Percentiles rank a stretch among this genome's conserved stretches.
Evolutionary conservation across 192 early-diverging fungal species (phyloP).

Genomic region (Haplosporangium gracile): DNA sequence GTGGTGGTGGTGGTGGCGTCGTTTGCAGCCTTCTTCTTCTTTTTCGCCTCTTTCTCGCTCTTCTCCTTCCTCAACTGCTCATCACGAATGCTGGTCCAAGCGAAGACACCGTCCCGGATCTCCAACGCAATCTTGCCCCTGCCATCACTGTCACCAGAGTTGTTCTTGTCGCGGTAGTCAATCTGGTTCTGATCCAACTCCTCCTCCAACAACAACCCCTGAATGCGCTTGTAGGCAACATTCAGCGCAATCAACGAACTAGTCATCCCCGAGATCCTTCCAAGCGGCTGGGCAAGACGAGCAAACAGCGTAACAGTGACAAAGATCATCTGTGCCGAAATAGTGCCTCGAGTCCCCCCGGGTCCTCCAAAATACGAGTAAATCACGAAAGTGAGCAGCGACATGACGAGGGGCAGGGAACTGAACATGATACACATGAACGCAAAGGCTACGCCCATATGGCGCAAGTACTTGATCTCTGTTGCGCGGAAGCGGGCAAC

Average conservation of each 20-base stretch:
- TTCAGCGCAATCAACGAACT: conserved; percentile 12
- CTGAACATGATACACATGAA: conserved; percentile 44
- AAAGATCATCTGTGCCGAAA: conserved; percentile 33
- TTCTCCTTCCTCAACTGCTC: background rate
- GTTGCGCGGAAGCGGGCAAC: conserved; percentile 2
- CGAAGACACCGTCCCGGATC: conserved; percentile 9
- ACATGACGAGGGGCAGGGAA: conserved; percentile 33
- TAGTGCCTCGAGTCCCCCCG: conserved; percentile 1
- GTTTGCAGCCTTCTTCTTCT: background rate
- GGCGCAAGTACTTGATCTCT: conserved; percentile 20
- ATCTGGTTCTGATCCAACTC: conserved; percentile 22
- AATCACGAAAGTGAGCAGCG: conserved; percentile 23
- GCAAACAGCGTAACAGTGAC: conserved; percentile 32
- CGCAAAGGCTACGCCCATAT: conserved; percentile 14
- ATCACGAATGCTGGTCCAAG: conserved; percentile 5
- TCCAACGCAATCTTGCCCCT: background rate
- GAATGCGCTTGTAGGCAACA: conserved; percentile 26
- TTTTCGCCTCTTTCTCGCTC: background rate
- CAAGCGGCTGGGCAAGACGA: conserved; percentile 24
- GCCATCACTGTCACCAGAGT: background rate
- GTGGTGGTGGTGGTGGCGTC: conserved; percentile 15
- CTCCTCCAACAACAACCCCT: conserved; percentile 26
- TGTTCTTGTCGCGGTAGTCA: conserved; percentile 13
- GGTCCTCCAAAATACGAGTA: conserved; percentile 28
- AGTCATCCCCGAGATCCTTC: conserved; percentile 21